A percentile compares a stretch with the other conserved stretches of the same genome.
phyloP scores from a whole-genome alignment of 2,329 filamentous ascomycete species.

The Neonectria hederae region DNA sequence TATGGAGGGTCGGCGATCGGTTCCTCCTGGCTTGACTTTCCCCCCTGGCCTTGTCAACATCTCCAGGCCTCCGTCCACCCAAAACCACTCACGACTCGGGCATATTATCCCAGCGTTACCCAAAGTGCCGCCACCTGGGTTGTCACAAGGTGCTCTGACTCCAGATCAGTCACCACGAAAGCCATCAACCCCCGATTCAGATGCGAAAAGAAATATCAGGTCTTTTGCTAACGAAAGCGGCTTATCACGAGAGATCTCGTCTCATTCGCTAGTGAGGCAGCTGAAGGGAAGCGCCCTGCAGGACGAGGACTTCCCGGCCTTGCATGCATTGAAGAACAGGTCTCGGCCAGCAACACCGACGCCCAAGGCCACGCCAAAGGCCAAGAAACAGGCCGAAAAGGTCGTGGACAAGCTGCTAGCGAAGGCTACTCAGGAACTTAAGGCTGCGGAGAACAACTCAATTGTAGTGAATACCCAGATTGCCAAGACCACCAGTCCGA shows the following conservation, averaged over 20 bases:
- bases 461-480: slow-evolving; percentile 61
- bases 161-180: slow-evolving; percentile 49
- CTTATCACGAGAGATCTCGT: slow-evolving; percentile 57
- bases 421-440: slow-evolving; percentile 29
- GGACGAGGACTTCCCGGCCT: slow-evolving; percentile 71
- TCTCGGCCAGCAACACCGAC: slow-evolving; percentile 49
- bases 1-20: slow-evolving; percentile 33
- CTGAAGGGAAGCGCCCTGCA: slow-evolving; percentile 52
- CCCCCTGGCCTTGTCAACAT: slow-evolving; percentile 36
- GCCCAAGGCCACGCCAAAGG: slow-evolving; percentile 47
- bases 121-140: slow-evolving; percentile 39
- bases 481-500: slow-evolving; percentile 49
- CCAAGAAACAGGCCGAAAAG: slow-evolving; percentile 47
- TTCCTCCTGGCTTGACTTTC: slow-evolving; percentile 45
- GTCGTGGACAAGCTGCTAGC: slow-evolving; percentile 38
- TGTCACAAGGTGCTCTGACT: slow-evolving; percentile 41
- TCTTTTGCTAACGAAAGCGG: slow-evolving; percentile 56
- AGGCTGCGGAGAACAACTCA: slow-evolving; percentile 42
- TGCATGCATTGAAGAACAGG: slow-evolving; percentile 56
- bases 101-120: slow-evolving; percentile 41
- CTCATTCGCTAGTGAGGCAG: slow-evolving; percentile 46
- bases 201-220: slow-evolving; percentile 57
- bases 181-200: slow-evolving; percentile 37
- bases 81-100: slow-evolving; percentile 29
- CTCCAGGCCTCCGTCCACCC: slow-evolving; percentile 33